Base-by-base conservation (phyloP, 2,329 filamentous ascomycete species). In the Calcarisporium arbuscula region DNA sequence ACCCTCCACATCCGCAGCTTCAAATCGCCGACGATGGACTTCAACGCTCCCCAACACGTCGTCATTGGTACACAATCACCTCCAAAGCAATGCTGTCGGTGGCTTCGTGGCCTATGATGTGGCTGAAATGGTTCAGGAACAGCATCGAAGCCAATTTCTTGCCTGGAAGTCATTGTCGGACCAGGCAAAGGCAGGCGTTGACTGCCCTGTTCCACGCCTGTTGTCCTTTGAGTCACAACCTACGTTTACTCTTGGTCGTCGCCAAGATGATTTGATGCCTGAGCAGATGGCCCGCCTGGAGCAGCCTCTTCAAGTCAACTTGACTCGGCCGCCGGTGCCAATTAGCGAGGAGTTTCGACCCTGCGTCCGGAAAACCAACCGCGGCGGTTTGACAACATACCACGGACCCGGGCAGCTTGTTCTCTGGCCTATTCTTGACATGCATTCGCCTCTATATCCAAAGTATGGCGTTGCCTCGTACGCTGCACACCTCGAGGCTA, bases 361-460 rank as follows among this genome's bases (percentile, higher is more conserved):
- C 4, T 65, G 74, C n/a, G 77, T 92, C 48, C 60, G 76, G 28
- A 71, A 80, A 49, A 82, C 85, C 11, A 73, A 79, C n/a, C 80
- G 92, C 35, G 92, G 92, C 41, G 92, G 92, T 0, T 79, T 94
- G 45, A 89, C 86, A 0, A 96, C 92, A 4, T 96, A 95, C 64
- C 92, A 98, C 56, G 92, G 90, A 0, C 92, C 90, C 0, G 90
- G 90, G 0, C 92, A 98, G 57, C 64, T 94, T 31, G 85, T 95
- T 22, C 77, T 89, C n/a, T 98, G 94, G 67, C 87, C 90, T 4
- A 77, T 95, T 32, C 57, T 94, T n/a, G 87, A 95, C 57, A 71
- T 96, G 37, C 77, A 76, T 35, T 69, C 74, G 6, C 51, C 58
- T 1, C 44, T 59, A 9, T 74, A 87, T 45, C 62, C 64, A 1